Base-by-base conservation (phyloP, 352 stramenopile genomes). In the Albugo laibachii region DNA sequence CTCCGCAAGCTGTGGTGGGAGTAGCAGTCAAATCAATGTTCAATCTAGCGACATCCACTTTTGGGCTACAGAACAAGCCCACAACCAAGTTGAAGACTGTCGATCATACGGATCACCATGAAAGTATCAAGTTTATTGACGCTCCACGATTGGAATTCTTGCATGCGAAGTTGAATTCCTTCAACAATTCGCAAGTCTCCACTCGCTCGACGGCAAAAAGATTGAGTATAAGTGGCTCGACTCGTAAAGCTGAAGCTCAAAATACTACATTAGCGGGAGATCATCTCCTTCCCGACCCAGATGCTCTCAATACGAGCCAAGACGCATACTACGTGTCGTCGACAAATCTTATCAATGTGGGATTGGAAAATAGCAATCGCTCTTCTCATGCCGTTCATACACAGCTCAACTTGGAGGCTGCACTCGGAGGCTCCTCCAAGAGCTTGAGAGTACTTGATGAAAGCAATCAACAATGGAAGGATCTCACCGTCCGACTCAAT, bases 361-460 rank as follows among this genome's bases (percentile, higher is more conserved):
- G 82, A 24, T 54, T 85, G 5, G 24, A 31, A 31, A 31, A 31
- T 8, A 31, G 24, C 24, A 3, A 10, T 31, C 24, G 24, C 8
- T 3, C 24, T 31, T 31, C 24, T 31, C 24, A 31, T 3, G 3
- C 8, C 8, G 8, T 3, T 8, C 3, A 31, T 8, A 55, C 67
- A 35, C 59, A 83, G 11, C 72, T 87, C 40, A 67, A 60, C 21
- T 60, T 83, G 1, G 67, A 84, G 41, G 53, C 51, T 35, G 57
- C 58, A 0, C 58, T 77, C 1, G 63, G 68, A 19, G 70, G 71
- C 16, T 65, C 59, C 6, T 84, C 83, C 34, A 82, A 69, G 27
- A 70, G 64, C 0, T 59, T 85, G 18, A 66, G 78, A 20, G 40
- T 92, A 11, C 86, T 76, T 48, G 75, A 85, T 43, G 73, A 92